Evolutionary conservation across 352 stramenopile species (phyloP), one percentile per base, ranked within the genome.

Genomic region (Phytophthora citricola): DNA sequence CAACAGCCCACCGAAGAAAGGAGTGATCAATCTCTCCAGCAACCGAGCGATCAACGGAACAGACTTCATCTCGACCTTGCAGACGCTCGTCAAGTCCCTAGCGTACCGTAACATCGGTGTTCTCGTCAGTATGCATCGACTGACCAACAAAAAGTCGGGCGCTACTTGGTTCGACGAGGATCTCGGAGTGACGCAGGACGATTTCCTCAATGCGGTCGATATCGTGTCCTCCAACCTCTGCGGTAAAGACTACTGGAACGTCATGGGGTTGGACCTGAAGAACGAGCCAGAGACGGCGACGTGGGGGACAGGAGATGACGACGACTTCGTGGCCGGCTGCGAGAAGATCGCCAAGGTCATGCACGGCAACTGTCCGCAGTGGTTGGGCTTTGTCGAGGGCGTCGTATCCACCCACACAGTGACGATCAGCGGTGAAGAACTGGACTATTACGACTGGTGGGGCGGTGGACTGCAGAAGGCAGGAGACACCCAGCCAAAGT

Each of bases 371-470:
- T 94, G 87, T 31, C 83, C 87, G 3, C 70, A 87, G 17, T 94
- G 87, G 87, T 58, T 94, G 39, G 87, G 77, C 10, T 93, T 94
- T 39, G 87, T 94, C 15, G 87, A 94, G 48, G 87, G 87, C 15
- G 71, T 94, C 12, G 79, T 87, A 14, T 50, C 56, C 31, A 69
- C 55, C 3, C 81, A 88, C 45, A 79, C 50, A 12, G 66, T 90
- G 41, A 83, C 67, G 10, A 73, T 93, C 10, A 74, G 78, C 20
- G 78, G 76, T 7, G 54, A 62, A 15, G 57, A 78, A 41, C 72
- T 85, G 3, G 65, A 66, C n/a, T 94, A 94, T 66, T 92, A 88
- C 59, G 84, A 94, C 49, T 94, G 87, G 85, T 94, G 83, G 83
- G 87, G 87, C 29, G 82, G 82, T 44, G 85, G 87, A 4, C 66